phyloP scores from a whole-genome alignment of 495 filamentous ascomycete genomes.

The Aspergillus biplanus region DNA sequence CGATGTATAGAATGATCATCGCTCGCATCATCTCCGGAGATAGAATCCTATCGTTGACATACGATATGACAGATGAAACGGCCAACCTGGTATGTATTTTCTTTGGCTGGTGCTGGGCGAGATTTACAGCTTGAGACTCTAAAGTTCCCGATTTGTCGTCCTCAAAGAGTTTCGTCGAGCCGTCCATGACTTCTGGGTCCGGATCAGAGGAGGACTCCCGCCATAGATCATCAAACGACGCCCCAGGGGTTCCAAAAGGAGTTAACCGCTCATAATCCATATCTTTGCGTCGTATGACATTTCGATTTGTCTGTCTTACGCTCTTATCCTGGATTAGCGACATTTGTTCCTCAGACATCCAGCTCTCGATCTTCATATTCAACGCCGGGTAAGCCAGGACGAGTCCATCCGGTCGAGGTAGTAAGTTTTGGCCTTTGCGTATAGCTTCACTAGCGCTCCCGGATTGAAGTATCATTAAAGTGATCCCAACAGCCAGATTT shows the following conservation, averaged over 20 bases:
- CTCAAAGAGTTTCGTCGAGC: constrained; percentile 4
- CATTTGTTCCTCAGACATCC: constrained; percentile 99
- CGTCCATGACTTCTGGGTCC: constrained; percentile 37
- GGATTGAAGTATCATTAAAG: constrained; percentile 85
- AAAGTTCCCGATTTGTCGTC: constrained; percentile 32
- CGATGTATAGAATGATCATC: constrained; percentile 98
- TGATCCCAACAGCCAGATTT: constrained; percentile 80
- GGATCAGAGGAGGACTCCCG: constrained; percentile 30
- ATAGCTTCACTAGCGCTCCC: constrained; percentile 57
- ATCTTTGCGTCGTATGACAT: constrained; percentile 76
- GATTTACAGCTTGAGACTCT: constrained; percentile 32
- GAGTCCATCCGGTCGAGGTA: constrained; percentile 80
- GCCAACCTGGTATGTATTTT: constrained; percentile 86
- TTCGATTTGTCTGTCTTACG: constrained; percentile 73
- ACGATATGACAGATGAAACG: constrained; percentile 94
- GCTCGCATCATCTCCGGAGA: constrained; percentile 98
- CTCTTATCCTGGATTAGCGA: constrained; percentile 83
- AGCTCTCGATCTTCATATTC: constrained; percentile 97
- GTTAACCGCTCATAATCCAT: constrained; percentile 66
- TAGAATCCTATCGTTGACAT: constrained; percentile 93
- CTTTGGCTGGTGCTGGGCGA: constrained; percentile 59
- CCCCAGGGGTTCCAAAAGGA: constrained; percentile 65
- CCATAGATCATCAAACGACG: constrained; percentile 57
- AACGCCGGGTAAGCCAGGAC: constrained; percentile 87
- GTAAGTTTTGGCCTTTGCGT: constrained; percentile 58